These are phyloP conservation scores for Helotiales sp. DNA, from an alignment of 2,329 filamentous ascomycete genomes.

Conservation along the genomic window DNA sequence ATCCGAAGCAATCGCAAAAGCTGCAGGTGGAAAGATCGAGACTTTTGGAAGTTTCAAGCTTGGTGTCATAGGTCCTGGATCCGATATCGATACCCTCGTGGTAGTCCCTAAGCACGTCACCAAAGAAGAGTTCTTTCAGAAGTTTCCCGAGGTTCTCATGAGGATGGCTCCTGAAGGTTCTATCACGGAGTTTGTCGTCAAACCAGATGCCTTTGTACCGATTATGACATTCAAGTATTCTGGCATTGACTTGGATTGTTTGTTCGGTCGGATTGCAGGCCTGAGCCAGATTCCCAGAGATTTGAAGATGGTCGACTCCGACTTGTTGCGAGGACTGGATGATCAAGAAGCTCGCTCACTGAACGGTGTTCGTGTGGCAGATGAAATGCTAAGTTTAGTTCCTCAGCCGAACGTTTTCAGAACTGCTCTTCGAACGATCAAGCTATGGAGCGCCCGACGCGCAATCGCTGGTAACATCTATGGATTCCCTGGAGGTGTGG, in stretches of 20 bases:
- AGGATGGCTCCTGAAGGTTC: constrained; percentile 77
- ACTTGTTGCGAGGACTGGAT: constrained; percentile 82
- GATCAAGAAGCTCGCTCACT: constrained; percentile 86
- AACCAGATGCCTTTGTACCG: constrained; percentile 90
- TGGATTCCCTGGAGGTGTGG: constrained; percentile 94
- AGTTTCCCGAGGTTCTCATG: constrained; percentile 81
- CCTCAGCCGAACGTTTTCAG: constrained; percentile 90
- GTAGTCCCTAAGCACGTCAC: constrained; percentile 89
- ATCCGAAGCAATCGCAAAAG: constrained; percentile 77
- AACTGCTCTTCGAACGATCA: constrained; percentile 87
- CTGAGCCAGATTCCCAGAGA: constrained; percentile 73
- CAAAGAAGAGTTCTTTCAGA: constrained; percentile 88
- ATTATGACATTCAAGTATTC: constrained; percentile 96
- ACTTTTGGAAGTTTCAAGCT: constrained; percentile 95
- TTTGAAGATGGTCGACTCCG: constrained; percentile 80
- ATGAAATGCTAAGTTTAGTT: constrained; percentile 87
- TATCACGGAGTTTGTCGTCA: constrained; percentile 82
- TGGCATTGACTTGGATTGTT: constrained; percentile 92
- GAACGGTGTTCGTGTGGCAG: constrained; percentile 92
- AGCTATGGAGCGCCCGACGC: constrained; percentile 92
- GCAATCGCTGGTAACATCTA: constrained; percentile 96
- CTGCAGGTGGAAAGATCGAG: constrained; percentile 89
- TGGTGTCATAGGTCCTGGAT: constrained; percentile 92
- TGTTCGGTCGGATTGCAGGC: constrained; percentile 77
- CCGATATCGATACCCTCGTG: constrained; percentile 96